These are phyloP conservation scores for Scheffersomyces spartinae DNA, from an alignment of 805 yeast species.

Conservation along the genomic window DNA sequence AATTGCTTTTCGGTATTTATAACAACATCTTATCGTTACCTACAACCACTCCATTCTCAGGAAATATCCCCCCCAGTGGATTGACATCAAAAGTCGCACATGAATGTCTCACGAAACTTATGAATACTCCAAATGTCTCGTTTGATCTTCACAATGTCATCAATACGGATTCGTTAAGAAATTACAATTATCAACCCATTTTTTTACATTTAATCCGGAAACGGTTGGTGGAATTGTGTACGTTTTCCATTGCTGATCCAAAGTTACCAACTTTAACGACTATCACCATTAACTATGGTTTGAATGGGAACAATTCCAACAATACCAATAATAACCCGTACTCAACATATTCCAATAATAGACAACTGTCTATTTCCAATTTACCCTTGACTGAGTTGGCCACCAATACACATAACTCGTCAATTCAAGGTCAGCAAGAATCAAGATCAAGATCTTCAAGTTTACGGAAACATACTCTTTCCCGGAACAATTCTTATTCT, in stretches of 20 bases:
- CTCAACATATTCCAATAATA: conserved; percentile 9
- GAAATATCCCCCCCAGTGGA: conserved; percentile 32
- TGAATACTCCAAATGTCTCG: conserved; percentile 10
- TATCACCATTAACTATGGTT: conserved; percentile 8
- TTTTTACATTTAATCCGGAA: conserved; percentile 30
- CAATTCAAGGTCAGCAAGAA: no score
- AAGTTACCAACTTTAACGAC: conserved; percentile 17
- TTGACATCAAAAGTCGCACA: conserved; percentile 31
- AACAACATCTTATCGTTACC: conserved; percentile 25
- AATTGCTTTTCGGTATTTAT: conserved; percentile 22
- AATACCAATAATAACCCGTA: conserved; percentile 5
- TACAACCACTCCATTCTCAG: conserved; percentile 34
- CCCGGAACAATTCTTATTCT: conserved; percentile 27
- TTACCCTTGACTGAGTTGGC: conserved; percentile 26
- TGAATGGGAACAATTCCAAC: conserved; percentile 1
- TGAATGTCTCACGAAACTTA: no score
- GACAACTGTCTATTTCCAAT: conserved; percentile 29
- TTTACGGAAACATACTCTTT: conserved; percentile 31
- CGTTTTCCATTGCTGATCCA: conserved; percentile 7
- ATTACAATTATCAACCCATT: conserved; percentile 23
- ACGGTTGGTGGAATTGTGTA: conserved; percentile 28
- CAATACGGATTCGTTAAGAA: conserved; percentile 18
- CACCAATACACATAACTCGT: no score
- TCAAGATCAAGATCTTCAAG: conserved; percentile 25
- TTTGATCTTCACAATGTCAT: conserved; percentile 25